Evolutionary conservation across 495 filamentous ascomycete genomes (phyloP), one percentile per base, ranked within the genome.

Genomic region (Talaromyces liani): DNA sequence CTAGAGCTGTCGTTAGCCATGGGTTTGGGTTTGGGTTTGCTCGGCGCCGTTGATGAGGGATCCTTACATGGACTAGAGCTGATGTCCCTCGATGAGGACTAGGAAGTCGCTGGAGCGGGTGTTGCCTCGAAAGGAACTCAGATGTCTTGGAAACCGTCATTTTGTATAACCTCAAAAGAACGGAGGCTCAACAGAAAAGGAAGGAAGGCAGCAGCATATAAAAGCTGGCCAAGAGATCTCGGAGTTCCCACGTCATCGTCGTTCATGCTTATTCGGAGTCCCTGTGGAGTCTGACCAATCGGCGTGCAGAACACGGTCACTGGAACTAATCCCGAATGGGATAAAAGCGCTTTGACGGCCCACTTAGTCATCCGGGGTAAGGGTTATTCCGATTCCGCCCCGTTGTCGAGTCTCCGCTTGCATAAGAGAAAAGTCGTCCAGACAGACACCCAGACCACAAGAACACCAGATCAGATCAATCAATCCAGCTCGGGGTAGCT

Each of bases 11-110:
- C 9, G 65, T 72, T 61, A 73, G 67, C 64, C 62, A 66, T 41
- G 59, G 41, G 54, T 24, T 24, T 24, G 59, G 41, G 54, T 24
- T 24, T 24, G 22, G 22, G 22, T 56, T 8, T 1, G 4, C 20
- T n/a, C 31, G 56, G 22, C n/a, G 24, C 18, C 3, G 59, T 41
- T 33, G 20, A 39, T 6, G 18, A 14, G 20, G 41, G 10, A 20
- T 29, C 64, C 73, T n/a, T 77, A 89, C 80, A 76, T 96, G 92
- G 54, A 93, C 66, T 20, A 87, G 60, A 20, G 88, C 82, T 14
- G 92, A 94, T 58, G 89, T 54, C 56, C 83, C 84, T 65, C 85
- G 78, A 4, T 88, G 88, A 0, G 91, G 92, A 64, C 91, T 90
- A 25, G 79, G 36, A 10, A 91, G 69, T 53, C 89, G 79, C 71